phyloP scores from a whole-genome alignment of 2,329 filamentous ascomycete genomes.

The Pseudogymnoascus sp. region DNA sequence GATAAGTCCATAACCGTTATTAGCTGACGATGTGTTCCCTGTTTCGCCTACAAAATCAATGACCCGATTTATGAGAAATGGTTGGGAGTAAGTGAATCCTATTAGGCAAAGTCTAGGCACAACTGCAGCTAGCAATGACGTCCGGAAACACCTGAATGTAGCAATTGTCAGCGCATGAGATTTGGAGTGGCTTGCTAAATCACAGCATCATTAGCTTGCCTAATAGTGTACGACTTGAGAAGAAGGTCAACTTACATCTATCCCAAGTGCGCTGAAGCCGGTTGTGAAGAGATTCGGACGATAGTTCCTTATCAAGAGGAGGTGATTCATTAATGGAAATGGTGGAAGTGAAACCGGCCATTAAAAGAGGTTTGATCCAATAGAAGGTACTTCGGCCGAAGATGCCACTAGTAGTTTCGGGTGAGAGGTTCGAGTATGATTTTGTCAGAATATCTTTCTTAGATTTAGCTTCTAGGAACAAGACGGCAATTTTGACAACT shows the following conservation, averaged over 20 bases:
- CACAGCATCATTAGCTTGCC: not conserved
- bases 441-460: conserved; percentile 32
- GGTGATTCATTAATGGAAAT: not conserved
- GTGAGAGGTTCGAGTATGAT: conserved; percentile 18
- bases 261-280: not conserved
- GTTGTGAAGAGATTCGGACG: not conserved
- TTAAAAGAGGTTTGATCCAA: conserved; percentile 26
- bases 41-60: conserved; percentile 27
- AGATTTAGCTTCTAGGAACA: conserved; percentile 31
- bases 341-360: not conserved
- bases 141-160: not conserved
- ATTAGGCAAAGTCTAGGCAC: conserved; percentile 31
- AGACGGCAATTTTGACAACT: conserved; percentile 24
- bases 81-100: conserved; percentile 37
- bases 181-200: not conserved
- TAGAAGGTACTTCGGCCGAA: conserved; percentile 29
- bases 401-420: conserved; percentile 26
- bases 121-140: conserved; percentile 26
- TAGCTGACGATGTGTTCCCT: conserved; percentile 18
- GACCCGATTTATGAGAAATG: conserved; percentile 34
- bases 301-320: not conserved
- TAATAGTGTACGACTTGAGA: not conserved
- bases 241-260: not conserved
- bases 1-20: conserved; percentile 32
- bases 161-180: not conserved